These are phyloP conservation scores for Besnoitia besnoiti DNA, from an alignment of 169 alveolate species.

Conservation along the genomic window DNA sequence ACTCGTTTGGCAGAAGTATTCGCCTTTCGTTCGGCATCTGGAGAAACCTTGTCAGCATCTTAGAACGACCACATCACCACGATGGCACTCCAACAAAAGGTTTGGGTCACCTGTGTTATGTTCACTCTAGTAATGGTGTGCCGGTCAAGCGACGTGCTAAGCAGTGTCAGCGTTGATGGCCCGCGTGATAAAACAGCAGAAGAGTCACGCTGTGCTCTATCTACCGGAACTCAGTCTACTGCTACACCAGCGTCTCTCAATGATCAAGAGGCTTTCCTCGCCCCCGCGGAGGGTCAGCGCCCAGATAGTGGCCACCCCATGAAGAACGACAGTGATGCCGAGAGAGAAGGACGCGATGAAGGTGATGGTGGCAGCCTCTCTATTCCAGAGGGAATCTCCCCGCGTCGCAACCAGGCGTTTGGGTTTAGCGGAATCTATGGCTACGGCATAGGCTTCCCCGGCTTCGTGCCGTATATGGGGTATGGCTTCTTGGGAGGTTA, in stretches of 20 bases:
- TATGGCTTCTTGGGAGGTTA: not conserved
- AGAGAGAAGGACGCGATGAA: not conserved
- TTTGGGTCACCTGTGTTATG: too few relatives aligned
- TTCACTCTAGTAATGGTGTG: too few relatives aligned
- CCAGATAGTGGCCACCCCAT: too few relatives aligned
- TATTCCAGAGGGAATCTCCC: not conserved
- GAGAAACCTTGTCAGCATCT: too few relatives aligned
- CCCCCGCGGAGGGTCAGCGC: too few relatives aligned
- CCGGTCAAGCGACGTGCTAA: not conserved
- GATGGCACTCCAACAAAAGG: not conserved
- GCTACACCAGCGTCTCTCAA: not conserved
- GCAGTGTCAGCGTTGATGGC: not conserved
- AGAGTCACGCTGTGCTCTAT: not conserved
- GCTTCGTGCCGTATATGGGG: constrained; percentile 7
- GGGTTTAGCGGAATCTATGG: not conserved
- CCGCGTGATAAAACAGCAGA: not conserved
- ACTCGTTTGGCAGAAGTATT: not conserved
- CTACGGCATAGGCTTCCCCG: not conserved
- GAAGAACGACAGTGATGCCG: too few relatives aligned
- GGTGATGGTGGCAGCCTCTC: not conserved
- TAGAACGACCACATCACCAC: not conserved
- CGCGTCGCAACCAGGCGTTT: not conserved
- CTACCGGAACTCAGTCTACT: not conserved
- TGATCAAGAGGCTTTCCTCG: not conserved
- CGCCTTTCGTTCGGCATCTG: not conserved